Evolutionary conservation across 164 flowering plant species (phyloP), one percentile per base, ranked within the genome.

Genomic region (Chimonanthus salicifolius): DNA sequence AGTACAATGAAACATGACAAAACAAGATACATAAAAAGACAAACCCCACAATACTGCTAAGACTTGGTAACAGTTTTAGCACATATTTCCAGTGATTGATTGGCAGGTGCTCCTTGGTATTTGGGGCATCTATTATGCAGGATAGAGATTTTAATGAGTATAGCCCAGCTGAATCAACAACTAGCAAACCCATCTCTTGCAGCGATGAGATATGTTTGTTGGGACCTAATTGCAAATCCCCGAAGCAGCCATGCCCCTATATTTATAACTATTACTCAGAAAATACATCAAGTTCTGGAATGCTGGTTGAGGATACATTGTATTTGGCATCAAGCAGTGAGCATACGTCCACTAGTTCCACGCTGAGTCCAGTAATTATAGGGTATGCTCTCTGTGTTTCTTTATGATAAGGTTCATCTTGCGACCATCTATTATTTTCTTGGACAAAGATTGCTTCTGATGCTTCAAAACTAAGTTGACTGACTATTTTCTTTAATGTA

Each of bases 41-140:
- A 20, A 20, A 20, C 21, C 21, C 21, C 21, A 20, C 21, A 20
- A 20, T 0, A 75, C 49, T 81, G 84, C 76, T 80, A 76, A 76
- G 75, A 82, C 71, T 77, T 80, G 82, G 74, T 83, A 79, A 83
- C 90, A 85, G 85, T 85, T 91, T 91, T 91, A 89, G 87, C 92
- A 82, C 99, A 92, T 88, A 92, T 94, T 86, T 84, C 90, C 86
- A 74, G 79, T 90, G 88, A 94, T 94, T 94, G 98, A 94, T 94
- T 94, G 91, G 92, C 95, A 94, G 99, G 96, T 90, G 97, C 97
- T 88, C 95, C 97, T 81, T 89, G 84, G 81, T 88, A 77, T 89
- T 81, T 87, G 97, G 97, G 88, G 97, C 92, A 90, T 90, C 91
- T 90, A 90, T 91, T 88, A 81, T 91, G 99, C 98, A 95, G 99